Percentiles rank a stretch among this genome's conserved stretches.
Conservation (phyloP, 1,139 yeast genomes). For the Suhomyces ambrosiae region DNA sequence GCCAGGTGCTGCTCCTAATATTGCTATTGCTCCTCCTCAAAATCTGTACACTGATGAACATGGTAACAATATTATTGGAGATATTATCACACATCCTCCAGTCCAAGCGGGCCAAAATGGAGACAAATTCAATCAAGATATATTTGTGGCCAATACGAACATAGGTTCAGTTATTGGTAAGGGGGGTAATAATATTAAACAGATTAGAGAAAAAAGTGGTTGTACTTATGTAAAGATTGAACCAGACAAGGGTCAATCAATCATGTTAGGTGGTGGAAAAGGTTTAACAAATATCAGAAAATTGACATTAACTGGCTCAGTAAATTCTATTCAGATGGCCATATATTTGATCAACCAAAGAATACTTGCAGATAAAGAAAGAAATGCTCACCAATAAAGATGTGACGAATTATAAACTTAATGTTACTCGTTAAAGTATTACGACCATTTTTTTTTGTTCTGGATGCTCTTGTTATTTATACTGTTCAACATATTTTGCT, state of each 20-base stretch:
- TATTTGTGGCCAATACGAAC: slow-evolving; percentile 72
- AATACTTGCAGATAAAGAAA: slow-evolving; percentile 64
- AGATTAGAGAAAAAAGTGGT: slow-evolving; percentile 75
- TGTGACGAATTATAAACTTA: background rate
- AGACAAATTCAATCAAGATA: slow-evolving; percentile 64
- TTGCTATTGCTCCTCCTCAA: slow-evolving; percentile 32
- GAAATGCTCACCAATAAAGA: slow-evolving; percentile 27
- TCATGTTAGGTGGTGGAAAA: slow-evolving; percentile 58
- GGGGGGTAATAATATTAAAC: slow-evolving; percentile 81
- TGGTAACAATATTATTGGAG: slow-evolving; percentile 49
- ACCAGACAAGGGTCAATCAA: slow-evolving; percentile 49
- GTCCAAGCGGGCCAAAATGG: slow-evolving; percentile 36
- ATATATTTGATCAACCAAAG: slow-evolving; percentile 75
- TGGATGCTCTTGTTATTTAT: background rate
- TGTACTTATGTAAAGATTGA: slow-evolving; percentile 71
- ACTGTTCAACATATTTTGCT: background rate
- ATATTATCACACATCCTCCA: slow-evolving; percentile 46
- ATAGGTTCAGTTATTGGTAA: slow-evolving; percentile 88
- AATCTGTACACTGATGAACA: slow-evolving; percentile 48
- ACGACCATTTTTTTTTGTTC: background rate
- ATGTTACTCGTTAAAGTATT: background rate
- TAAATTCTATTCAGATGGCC: slow-evolving; percentile 75
- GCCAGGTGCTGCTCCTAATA: slow-evolving; percentile 17
- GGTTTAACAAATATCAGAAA: slow-evolving; percentile 61
- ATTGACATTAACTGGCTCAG: slow-evolving; percentile 70